Percentiles rank a stretch among this genome's conserved stretches.
phyloP scores from a whole-genome alignment of 2,329 filamentous ascomycete genomes.

The Monosporascus cannonballus region DNA sequence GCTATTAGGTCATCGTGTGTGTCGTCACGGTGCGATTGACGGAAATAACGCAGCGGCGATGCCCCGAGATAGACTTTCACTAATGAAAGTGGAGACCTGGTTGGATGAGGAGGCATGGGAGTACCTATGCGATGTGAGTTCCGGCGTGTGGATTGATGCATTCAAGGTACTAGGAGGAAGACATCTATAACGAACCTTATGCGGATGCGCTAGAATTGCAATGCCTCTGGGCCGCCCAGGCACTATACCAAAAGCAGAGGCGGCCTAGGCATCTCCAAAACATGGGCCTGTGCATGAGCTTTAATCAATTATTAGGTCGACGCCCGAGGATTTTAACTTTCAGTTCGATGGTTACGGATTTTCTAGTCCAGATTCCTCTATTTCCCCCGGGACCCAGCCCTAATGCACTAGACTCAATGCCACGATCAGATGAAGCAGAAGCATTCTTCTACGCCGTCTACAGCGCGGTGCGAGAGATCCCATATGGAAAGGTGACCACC shows the following conservation, averaged over 20 bases:
- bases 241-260: not conserved
- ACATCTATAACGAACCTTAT: not conserved
- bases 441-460: constrained; percentile 77
- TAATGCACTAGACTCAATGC: constrained; percentile 39
- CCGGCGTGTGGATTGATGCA: not conserved
- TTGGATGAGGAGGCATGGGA: not conserved
- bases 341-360: no score
- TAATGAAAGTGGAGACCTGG: not conserved
- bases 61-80: not conserved
- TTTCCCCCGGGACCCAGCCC: no score
- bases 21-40: not conserved
- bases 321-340: no score
- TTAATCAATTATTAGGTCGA: no score
- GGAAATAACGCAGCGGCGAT: not conserved
- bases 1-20: not conserved
- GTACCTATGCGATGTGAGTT: not conserved
- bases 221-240: not conserved
- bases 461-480: constrained; percentile 77
- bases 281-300: no score
- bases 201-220: not conserved
- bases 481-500: constrained; percentile 73
- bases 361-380: no score
- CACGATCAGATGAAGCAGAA: constrained; percentile 66
- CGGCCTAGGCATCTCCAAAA: no score
- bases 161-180: not conserved